Evolutionary conservation across 176 grass and related monocot genomes (phyloP), one percentile per base, ranked within the genome.

Genomic region (Zoysia pacifica): DNA sequence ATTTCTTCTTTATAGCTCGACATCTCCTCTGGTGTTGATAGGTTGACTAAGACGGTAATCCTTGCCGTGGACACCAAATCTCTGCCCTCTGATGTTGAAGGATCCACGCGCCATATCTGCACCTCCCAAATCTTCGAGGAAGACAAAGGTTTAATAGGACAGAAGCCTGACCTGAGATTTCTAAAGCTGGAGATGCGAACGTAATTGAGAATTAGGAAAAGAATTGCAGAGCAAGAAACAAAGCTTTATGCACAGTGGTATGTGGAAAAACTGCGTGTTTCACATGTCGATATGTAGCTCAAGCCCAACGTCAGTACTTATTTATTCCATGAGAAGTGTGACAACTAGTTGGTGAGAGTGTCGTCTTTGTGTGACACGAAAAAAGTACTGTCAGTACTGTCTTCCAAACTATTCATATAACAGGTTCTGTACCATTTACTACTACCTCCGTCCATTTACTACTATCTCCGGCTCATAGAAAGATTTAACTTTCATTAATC

Each of bases 41-140:
- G 54, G 67, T 94, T 86, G 58, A 73, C 78, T 61, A 91, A 28
- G 2, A 94, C 53, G 38, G 90, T 91, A 47, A 94, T 91, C 73
- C 89, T 84, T 11, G 89, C 81, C 14, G 87, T 84, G 13, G 94
- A 97, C 7, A 90, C 62, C 68, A 97, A 60, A 63, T 81, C 74
- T 80, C 92, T 94, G 51, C 50, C 48, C 80, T 82, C 69, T 35
- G 85, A 81, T 6, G 74, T 81, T 49, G 80, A 78, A 28, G 91
- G 85, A 59, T 97, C 85, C 13, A 84, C 77, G 19, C 42, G 82
- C 85, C 79, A 46, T 81, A 90, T 90, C 53, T 91, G 59, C 42
- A 97, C 89, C 47, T 88, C 91, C 91, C 94, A 97, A 40, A 97
- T 91, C 91, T 97, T 75, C 10, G 28, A 70, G 5, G 79, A 46